Conservation (phyloP, 352 stramenopile genomes). For the Globisporangium sylvaticum region DNA sequence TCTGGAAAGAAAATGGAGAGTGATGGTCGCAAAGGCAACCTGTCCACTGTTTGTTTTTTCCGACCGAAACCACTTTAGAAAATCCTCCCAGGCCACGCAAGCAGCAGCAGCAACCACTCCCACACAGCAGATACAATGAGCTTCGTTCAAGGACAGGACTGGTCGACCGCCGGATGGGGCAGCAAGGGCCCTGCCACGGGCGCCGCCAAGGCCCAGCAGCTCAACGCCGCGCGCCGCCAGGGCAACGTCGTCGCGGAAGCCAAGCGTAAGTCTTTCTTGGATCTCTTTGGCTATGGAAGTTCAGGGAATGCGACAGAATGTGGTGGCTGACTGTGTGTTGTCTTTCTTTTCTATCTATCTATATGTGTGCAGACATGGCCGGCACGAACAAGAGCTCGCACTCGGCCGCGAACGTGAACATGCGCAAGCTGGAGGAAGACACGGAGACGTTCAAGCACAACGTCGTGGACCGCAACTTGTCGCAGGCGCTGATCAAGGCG, state of each 20-base stretch:
- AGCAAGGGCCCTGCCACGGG: constrained; percentile 58
- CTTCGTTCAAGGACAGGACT: constrained; percentile 80
- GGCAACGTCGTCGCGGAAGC: constrained; percentile 72
- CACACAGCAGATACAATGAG: constrained; percentile 28
- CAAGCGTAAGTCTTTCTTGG: constrained; percentile 47
- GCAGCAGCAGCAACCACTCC: constrained; percentile 3
- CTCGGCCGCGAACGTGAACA: constrained; percentile 68
- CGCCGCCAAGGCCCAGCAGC: constrained; percentile 54
- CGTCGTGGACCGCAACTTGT: constrained; percentile 80
- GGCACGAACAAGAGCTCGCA: constrained; percentile 88
- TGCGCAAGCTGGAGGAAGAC: constrained; percentile 90
- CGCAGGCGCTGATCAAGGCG: constrained; percentile 94
- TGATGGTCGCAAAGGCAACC: background rate
- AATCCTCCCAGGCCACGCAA: background rate
- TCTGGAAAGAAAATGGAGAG: constrained; percentile 11
- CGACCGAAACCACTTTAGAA: constrained; percentile 11
- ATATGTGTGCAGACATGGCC: constrained; percentile 37
- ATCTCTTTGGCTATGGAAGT: background rate
- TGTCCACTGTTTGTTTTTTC: no score
- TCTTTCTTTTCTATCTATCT: constrained; percentile 8
- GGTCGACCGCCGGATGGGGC: constrained; percentile 64
- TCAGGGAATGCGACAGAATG: background rate
- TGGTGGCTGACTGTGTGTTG: background rate
- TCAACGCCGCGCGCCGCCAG: constrained; percentile 69
- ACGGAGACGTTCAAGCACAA: constrained; percentile 89